Percentiles rank a stretch among this genome's conserved stretches.
phyloP scores from a whole-genome alignment of 495 filamentous ascomycete species.

The Aspergillus sclerotiicarbonarius region DNA sequence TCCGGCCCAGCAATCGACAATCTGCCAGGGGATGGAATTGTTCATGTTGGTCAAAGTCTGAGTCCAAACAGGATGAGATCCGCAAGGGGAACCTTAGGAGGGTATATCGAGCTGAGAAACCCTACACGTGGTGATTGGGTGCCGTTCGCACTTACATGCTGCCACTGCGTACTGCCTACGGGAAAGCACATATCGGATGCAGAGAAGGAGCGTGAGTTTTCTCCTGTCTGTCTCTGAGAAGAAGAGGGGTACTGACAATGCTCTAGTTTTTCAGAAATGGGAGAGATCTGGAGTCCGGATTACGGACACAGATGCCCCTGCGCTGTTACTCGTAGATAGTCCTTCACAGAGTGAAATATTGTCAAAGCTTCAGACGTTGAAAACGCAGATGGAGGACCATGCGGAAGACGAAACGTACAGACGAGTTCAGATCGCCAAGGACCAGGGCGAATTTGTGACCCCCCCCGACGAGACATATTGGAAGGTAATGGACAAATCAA shows the following conservation, averaged over 20 bases:
- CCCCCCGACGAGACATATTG: neutral
- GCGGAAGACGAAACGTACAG: conserved; percentile 6
- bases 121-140: neutral
- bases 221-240: no score
- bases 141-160: conserved; percentile 6
- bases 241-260: neutral
- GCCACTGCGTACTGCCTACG: conserved; percentile 1
- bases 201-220: neutral
- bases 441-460: neutral
- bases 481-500: neutral
- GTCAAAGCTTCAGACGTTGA: neutral
- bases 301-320: neutral
- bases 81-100: conserved; percentile 3
- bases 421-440: neutral
- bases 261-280: conserved; percentile 1
- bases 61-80: neutral
- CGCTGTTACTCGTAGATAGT: neutral
- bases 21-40: neutral
- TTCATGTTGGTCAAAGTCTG: conserved; percentile 1
- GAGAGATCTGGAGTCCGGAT: neutral
- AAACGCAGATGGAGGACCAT: neutral
- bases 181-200: neutral
- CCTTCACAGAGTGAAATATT: neutral
- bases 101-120: conserved; percentile 1
- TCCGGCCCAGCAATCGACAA: neutral